A percentile compares a stretch with the other conserved stretches of the same genome.
phyloP scores from a whole-genome alignment of 192 early-diverging fungal genomes.

The Coemansia nantahalensis region DNA sequence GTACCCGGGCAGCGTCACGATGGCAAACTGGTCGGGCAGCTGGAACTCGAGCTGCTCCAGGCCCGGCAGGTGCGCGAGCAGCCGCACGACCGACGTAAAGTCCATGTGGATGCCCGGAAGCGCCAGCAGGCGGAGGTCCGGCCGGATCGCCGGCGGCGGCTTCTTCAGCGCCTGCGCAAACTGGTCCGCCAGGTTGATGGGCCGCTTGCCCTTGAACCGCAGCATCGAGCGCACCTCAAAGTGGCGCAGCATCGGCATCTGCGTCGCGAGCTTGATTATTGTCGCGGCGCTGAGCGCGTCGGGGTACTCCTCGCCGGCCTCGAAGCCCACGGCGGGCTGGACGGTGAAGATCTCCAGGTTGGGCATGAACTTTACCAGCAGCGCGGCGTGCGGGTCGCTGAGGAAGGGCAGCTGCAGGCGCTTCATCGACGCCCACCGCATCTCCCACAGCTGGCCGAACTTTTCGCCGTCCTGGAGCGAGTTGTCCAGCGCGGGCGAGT shows the following conservation, averaged over 20 bases:
- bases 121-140: conserved; percentile 43
- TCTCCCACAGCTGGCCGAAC: conserved; percentile 52
- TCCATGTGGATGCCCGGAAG: conserved; percentile 45
- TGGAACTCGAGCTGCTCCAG: conserved; percentile 51
- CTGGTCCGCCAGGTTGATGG: conserved; percentile 38
- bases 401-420: conserved; percentile 50
- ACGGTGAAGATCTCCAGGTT: conserved; percentile 47
- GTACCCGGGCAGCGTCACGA: conserved; percentile 4
- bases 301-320: conserved; percentile 50
- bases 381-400: conserved; percentile 44
- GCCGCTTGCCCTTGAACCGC: conserved; percentile 34
- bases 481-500: conserved; percentile 50
- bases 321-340: conserved; percentile 38
- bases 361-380: conserved; percentile 51
- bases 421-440: conserved; percentile 36
- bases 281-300: conserved; percentile 27
- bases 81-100: conserved; percentile 30
- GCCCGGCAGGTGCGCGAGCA: conserved; percentile 37
- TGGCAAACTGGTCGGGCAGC: conserved; percentile 36
- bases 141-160: conserved; percentile 21
- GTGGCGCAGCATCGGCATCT: conserved; percentile 39
- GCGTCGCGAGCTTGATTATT: conserved; percentile 34
- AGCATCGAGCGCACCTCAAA: conserved; percentile 46
- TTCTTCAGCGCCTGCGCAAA: conserved; percentile 26
- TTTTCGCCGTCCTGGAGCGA: conserved; percentile 48